Percentiles rank a stretch among this genome's conserved stretches.
Evolutionary conservation across 2,329 filamentous ascomycete species (phyloP).

Genomic region (Mollisia scopiformis): DNA sequence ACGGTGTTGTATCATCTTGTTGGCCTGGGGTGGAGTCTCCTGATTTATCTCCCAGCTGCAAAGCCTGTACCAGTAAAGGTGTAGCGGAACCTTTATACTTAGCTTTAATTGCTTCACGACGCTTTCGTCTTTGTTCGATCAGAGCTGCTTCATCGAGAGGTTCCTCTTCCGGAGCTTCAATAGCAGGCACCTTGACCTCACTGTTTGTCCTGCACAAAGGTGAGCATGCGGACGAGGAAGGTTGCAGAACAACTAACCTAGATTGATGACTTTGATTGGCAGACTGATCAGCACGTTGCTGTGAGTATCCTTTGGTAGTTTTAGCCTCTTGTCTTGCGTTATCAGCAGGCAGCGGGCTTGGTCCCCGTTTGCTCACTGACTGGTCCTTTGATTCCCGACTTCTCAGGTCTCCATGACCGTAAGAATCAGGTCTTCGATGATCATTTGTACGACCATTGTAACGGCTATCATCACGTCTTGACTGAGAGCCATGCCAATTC

Average conservation of each 20-base stretch:
- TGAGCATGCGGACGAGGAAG: constrained; percentile 18
- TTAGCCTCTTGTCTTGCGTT: constrained; percentile 68
- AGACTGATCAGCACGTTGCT: constrained; percentile 46
- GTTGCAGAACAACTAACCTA: constrained; percentile 38
- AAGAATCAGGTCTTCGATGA: constrained; percentile 24
- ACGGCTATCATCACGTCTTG: constrained; percentile 26
- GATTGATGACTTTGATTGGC: constrained; percentile 40
- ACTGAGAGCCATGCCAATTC: constrained; percentile 23
- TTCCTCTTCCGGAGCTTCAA: constrained; percentile 53
- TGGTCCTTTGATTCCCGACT: constrained; percentile 56
- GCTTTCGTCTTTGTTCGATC: constrained; percentile 82
- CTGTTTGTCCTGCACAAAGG: constrained; percentile 14
- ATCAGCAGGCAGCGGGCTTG: constrained; percentile 60
- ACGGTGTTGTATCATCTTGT: constrained; percentile 28
- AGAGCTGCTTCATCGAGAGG: constrained; percentile 80
- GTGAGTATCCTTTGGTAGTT: constrained; percentile 63
- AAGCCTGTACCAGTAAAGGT: constrained; percentile 71
- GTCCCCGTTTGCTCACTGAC: constrained; percentile 66
- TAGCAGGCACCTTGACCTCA: constrained; percentile 39
- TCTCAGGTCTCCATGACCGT: constrained; percentile 45
- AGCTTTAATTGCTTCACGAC: constrained; percentile 82
- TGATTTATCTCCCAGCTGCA: constrained; percentile 38
- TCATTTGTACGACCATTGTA: constrained; percentile 18
- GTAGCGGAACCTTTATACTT: constrained; percentile 75
- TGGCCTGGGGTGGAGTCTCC: constrained; percentile 33